Evolutionary conservation across 1,284 basidiomycete species (phyloP).

Genomic region (Heliocybe sulcata): DNA sequence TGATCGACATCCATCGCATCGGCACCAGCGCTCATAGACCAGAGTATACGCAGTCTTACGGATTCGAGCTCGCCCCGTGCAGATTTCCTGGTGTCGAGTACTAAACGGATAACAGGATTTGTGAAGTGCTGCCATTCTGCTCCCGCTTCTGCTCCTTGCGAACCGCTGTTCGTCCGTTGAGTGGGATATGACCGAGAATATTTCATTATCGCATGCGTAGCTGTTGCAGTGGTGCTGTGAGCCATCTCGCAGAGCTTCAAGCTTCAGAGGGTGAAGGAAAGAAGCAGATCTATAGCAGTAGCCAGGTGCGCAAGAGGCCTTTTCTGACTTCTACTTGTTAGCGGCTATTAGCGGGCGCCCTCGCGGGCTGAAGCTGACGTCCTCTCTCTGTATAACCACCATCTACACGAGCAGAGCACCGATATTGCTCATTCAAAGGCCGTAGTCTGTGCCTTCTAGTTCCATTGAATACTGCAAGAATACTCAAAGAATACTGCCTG

Average conservation of each 20-base stretch:
- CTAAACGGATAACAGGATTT: constrained; percentile 56
- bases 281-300: no score
- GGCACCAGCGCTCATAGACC: constrained; percentile 41
- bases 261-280: no score
- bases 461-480: no score
- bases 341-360: no score
- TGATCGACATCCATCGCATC: constrained; percentile 31
- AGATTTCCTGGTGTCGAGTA: constrained; percentile 53
- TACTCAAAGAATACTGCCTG: no score
- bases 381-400: no score
- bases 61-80: constrained; percentile 44
- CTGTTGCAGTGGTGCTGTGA: constrained; percentile 38
- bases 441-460: no score
- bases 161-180: constrained; percentile 9
- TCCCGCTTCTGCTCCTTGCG: constrained; percentile 15
- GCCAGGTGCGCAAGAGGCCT: no score
- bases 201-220: constrained; percentile 49
- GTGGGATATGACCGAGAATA: constrained; percentile 59
- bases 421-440: no score
- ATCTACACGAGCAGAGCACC: no score
- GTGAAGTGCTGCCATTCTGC: constrained; percentile 73
- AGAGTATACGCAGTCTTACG: constrained; percentile 54
- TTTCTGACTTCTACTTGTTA: no score
- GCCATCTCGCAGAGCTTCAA: background rate
- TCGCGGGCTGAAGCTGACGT: no score